Evolutionary conservation across 2,329 filamentous ascomycete species (phyloP).

Genomic region (Hypoxylon sp.): DNA sequence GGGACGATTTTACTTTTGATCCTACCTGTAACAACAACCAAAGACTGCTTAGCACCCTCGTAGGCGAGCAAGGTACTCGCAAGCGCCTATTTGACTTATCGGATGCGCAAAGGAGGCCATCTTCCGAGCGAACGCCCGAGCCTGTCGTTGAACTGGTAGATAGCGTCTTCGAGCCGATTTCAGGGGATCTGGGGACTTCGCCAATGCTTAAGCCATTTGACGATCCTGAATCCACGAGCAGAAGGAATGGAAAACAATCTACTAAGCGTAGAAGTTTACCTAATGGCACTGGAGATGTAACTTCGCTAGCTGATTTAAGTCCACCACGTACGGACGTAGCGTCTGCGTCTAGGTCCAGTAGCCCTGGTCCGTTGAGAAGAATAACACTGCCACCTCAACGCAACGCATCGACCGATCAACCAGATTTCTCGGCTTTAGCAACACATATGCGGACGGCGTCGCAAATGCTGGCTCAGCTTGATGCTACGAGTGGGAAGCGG

Average conservation of each 20-base stretch:
- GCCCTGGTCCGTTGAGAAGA: conserved; percentile 70
- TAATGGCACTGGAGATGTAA: conserved; percentile 49
- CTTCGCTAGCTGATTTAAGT: conserved; percentile 68
- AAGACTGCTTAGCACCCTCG: conserved; percentile 68
- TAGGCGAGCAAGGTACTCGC: conserved; percentile 67
- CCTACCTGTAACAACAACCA: conserved; percentile 79
- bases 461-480: conserved; percentile 86
- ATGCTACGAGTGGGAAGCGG: conserved; percentile 82
- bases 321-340: conserved; percentile 78
- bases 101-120: conserved; percentile 70
- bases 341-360: conserved; percentile 75
- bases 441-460: conserved; percentile 90
- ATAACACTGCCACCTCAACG: conserved; percentile 69
- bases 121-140: conserved; percentile 57
- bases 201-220: conserved; percentile 71
- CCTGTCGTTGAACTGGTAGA: conserved; percentile 61
- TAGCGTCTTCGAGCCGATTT: conserved; percentile 86
- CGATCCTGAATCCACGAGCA: conserved; percentile 56
- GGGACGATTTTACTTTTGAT: conserved; percentile 86
- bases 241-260: conserved; percentile 48
- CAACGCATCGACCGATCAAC: conserved; percentile 72
- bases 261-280: conserved; percentile 41
- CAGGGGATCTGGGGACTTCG: conserved; percentile 81
- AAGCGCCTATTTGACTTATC: conserved; percentile 76
- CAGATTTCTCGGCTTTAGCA: conserved; percentile 83